Conservation (phyloP, 1,139 yeast species). For the Saccharomyces hybrid region DNA sequence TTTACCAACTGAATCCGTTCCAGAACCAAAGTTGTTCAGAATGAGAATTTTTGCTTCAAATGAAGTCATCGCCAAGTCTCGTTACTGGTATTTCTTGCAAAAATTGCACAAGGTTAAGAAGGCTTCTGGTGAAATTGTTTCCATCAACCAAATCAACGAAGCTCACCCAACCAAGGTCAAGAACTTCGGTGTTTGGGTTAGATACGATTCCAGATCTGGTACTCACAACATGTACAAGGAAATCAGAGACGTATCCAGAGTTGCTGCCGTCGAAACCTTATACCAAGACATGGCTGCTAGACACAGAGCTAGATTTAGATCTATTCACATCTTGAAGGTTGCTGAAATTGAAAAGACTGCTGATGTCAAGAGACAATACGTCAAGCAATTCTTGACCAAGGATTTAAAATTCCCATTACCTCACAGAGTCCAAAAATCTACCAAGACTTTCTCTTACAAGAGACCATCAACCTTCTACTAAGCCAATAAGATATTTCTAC, state of each 20-base stretch:
- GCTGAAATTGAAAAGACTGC: conserved; percentile 96
- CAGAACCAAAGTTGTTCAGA: conserved; percentile 99
- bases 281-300: conserved; percentile 99
- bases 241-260: conserved; percentile 99
- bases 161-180: conserved; percentile 97
- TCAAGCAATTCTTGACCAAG: conserved; percentile 91
- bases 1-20: conserved; percentile 97
- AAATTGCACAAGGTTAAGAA: conserved; percentile 98
- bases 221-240: conserved; percentile 99
- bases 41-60: conserved; percentile 99
- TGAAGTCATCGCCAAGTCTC: conserved; percentile 98
- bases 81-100: conserved; percentile 99
- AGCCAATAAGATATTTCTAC: conserved; percentile 17
- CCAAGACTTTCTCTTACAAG: conserved; percentile 80
- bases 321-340: conserved; percentile 96
- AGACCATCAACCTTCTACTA: conserved; percentile 97
- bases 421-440: conserved; percentile 93
- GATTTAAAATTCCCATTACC: conserved; percentile 99
- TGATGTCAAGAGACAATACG: conserved; percentile 98
- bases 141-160: conserved; percentile 86
- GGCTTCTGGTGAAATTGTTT: conserved; percentile 98
- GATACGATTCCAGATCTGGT: conserved; percentile 99
- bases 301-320: conserved; percentile 99
- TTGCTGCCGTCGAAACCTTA: conserved; percentile 96
- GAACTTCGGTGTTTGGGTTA: conserved; percentile 99